Conservation (phyloP, 2,329 filamentous ascomycete genomes). For the Ophiocordyceps camponoti-saundersi region DNA sequence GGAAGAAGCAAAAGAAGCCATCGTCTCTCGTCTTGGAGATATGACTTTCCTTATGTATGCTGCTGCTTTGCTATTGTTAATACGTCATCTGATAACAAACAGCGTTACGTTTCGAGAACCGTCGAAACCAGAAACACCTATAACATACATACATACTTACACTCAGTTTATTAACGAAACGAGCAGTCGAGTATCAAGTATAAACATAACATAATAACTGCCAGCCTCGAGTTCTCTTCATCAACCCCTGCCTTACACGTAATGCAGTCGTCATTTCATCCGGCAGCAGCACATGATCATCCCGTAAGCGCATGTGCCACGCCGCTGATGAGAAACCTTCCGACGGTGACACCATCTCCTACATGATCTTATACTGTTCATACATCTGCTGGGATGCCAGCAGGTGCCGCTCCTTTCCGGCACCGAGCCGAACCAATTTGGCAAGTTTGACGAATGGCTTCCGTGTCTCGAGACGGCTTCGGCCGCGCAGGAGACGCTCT, state of each 20-base stretch:
- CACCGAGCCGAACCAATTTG: not conserved
- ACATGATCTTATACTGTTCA: not conserved
- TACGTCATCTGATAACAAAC: no score
- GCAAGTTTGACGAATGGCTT: not conserved
- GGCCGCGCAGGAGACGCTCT: not conserved
- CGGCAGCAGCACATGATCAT: not conserved
- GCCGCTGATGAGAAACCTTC: not conserved
- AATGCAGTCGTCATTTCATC: not conserved
- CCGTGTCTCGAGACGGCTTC: not conserved
- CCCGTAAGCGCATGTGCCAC: not conserved
- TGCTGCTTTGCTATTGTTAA: no score
- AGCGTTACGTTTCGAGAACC: no score
- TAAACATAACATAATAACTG: not conserved
- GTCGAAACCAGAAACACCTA: no score
- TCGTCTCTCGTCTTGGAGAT: no score
- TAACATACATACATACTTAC: no score
- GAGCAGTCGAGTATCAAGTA: no score
- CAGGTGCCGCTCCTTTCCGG: not conserved
- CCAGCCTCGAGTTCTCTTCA: not conserved
- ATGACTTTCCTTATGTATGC: no score
- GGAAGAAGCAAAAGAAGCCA: no score
- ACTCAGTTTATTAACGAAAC: no score
- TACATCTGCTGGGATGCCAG: not conserved
- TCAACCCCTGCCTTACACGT: no score
- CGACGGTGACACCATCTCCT: not conserved